Evolutionary conservation across 2,329 filamentous ascomycete genomes (phyloP), one percentile per base, ranked within the genome.

Genomic region (Talaromyces sp.): DNA sequence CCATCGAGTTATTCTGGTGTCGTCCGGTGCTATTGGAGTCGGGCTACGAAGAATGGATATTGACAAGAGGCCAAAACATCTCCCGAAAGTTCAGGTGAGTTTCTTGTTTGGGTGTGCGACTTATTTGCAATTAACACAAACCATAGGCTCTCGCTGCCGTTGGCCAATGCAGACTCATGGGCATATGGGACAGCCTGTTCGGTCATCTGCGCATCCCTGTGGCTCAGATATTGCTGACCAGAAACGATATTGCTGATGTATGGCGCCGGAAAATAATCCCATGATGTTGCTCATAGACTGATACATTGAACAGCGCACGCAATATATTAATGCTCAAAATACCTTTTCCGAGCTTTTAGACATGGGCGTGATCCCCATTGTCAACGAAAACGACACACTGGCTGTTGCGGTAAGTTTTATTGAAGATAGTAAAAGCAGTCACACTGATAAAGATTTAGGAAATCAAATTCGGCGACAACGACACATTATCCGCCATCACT

Each of bases 381-480:
- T 99, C 65, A 99, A 99, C 71, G 95, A 99, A 78, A 99, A 99
- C 76, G 95, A 99, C 75, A 99, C 95, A 2, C 80, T 99, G 59
- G 92, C 93, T 27, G 95, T 99, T 66, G 91, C 93, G 52, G 80
- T 82, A 77, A 25, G 54, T 15, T 59, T 27, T 51, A 22, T 15
- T 36, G n/a, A 25, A 53, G n/a, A 22, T 15, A 39, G 6, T 32
- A 11, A 25, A 19, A 27, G 17, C 32, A 30, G 27, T 27, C 61
- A 25, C 53, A 10, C 39, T 59, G 13, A 64, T 60, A 57, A 62
- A 30, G 25, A 22, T 39, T 13, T 59, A 80, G 72, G 95, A 99
- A 83, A 99, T 99, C 79, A 98, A 98, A 81, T 99, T 99, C 72
- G 95, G 95, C 67, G 95, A 99, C 81, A 99, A 99, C 70, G 95